phyloP scores from a whole-genome alignment of 805 yeast genomes.

The Starmerella sp. region DNA sequence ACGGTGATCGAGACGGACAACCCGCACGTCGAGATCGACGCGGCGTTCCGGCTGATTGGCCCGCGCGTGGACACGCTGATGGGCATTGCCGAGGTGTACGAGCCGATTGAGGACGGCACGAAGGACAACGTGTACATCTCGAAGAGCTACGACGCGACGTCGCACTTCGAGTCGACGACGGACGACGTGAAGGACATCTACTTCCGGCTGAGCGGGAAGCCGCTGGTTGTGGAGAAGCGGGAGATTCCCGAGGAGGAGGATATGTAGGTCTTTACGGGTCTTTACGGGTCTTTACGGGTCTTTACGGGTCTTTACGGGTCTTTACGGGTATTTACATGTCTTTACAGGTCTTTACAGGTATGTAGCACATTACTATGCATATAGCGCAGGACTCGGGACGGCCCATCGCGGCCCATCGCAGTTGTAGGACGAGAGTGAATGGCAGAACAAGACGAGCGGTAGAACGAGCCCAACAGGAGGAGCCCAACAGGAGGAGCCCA shows the following conservation, averaged over 20 bases:
- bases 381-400: too few relatives aligned
- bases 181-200: constrained; percentile 94
- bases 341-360: too few relatives aligned
- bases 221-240: constrained; percentile 74
- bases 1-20: constrained; percentile 87
- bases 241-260: constrained; percentile 48
- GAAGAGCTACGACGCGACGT: constrained; percentile 82
- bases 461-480: too few relatives aligned
- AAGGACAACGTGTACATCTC: constrained; percentile 71
- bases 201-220: constrained; percentile 83
- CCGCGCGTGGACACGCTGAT: constrained; percentile 68
- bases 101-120: constrained; percentile 75
- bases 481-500: too few relatives aligned
- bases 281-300: too few relatives aligned
- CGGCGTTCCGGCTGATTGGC: constrained; percentile 87
- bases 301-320: too few relatives aligned
- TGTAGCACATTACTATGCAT: too few relatives aligned
- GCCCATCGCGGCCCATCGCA: too few relatives aligned
- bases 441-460: too few relatives aligned
- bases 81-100: constrained; percentile 87
- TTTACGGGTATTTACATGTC: too few relatives aligned
- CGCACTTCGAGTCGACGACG: constrained; percentile 92
- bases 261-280: neutral
- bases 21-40: constrained; percentile 84
- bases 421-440: too few relatives aligned